phyloP scores from a whole-genome alignment of 1,284 basidiomycete species.

The Cutaneotrichosporon cavernicola region DNA sequence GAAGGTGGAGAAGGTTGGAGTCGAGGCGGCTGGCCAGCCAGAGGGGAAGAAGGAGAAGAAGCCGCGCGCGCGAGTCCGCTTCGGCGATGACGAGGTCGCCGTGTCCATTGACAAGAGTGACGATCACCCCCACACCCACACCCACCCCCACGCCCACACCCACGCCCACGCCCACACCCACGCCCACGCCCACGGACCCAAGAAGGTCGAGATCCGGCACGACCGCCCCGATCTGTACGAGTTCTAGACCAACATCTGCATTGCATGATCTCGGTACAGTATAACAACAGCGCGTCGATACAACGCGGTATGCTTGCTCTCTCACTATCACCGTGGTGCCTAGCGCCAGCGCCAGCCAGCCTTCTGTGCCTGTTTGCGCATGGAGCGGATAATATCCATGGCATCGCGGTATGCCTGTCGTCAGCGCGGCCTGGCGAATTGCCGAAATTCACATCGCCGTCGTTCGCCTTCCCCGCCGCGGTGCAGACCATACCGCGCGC shows the following conservation, averaged over 20 bases:
- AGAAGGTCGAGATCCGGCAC: constrained; percentile 42
- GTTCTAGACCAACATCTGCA: constrained; percentile 39
- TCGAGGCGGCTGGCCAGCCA: not conserved
- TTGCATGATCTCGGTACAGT: not conserved
- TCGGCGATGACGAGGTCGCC: constrained; percentile 31
- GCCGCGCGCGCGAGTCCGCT: constrained; percentile 41
- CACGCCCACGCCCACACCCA: constrained; percentile 24
- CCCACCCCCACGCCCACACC: constrained; percentile 24
- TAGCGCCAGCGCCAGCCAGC: not conserved
- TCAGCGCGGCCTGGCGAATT: not conserved
- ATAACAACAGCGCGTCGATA: not conserved
- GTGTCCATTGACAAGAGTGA: not conserved
- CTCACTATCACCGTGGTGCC: not conserved
- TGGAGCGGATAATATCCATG: not conserved
- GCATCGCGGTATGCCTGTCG: not conserved
- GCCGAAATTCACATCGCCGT: not conserved
- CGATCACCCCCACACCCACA: constrained; percentile 15
- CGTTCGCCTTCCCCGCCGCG: not conserved
- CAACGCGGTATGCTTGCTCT: not conserved
- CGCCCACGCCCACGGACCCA: constrained; percentile 1
- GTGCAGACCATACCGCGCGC: not conserved
- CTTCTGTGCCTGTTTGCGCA: not conserved
- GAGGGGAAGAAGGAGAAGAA: constrained; percentile 31
- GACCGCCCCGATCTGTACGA: constrained; percentile 56
- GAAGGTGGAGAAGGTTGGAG: not conserved